Evolutionary conservation across 306 rosid species (phyloP), one percentile per base, ranked within the genome.

Genomic region (Adenanthera pavonina): DNA sequence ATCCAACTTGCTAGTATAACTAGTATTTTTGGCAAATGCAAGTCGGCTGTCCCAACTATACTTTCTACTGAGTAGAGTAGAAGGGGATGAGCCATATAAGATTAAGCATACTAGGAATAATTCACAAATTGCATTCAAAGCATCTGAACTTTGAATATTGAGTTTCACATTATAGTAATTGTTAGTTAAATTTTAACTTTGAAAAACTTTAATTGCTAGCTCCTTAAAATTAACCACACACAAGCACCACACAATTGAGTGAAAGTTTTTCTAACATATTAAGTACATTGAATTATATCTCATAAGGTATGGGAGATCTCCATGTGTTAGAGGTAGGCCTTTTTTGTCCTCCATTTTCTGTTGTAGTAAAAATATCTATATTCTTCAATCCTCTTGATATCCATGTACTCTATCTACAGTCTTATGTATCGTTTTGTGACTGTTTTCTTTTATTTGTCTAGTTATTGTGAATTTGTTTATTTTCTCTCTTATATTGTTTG

Each of bases 31-130:
- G 33, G 57, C 17, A 12, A 47, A 66, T 33, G 51, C 44, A 78
- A 15, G 41, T n/a, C 77, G 49, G 41, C 33, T 47, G 62, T 64
- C 77, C 44, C 80, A 69, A 52, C 10, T 40, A 74, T 44, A 34
- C 53, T 46, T 70, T 47, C 73, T 76, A 72, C 72, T 30, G 54
- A n/a, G 60, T 34, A 34, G 56, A 67, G 75, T 64, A 25, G 38
- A 52, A 15, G 57, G 17, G 4, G 9, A 71, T 54, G 68, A 61
- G 35, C 17, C 70, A n/a, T 57, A 35, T 47, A 57, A 56, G 54
- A 67, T 25, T 43, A 76, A 6, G 53, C 81, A 75, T 81, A 38
- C 46, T 35, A 69, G 57, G 72, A 82, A 59, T 60, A 82, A 38
- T 48, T 47, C 74, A 60, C 47, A 47, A 56, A 69, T 82, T 33